phyloP scores from a whole-genome alignment of 2,329 filamentous ascomycete genomes.

The Fusarium nodosum region DNA sequence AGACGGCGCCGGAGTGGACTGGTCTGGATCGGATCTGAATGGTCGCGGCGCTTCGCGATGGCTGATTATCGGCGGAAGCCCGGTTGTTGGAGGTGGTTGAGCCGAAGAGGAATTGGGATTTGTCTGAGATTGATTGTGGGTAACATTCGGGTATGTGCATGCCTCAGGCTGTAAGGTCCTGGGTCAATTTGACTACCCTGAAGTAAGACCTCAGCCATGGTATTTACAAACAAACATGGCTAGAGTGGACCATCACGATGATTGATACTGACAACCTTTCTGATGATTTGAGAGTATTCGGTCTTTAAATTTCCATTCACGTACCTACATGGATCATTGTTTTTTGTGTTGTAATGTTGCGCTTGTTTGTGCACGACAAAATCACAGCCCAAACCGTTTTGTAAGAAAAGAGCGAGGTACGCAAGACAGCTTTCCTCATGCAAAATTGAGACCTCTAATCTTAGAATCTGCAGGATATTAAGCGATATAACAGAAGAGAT shows the following conservation, averaged over 20 bases:
- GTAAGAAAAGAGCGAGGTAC: too few species aligned
- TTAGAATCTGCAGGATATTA: too few species aligned
- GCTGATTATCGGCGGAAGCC: conserved; percentile 61
- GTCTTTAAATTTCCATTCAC: background rate
- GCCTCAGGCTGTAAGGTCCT: background rate
- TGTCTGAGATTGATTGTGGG: background rate
- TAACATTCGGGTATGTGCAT: background rate
- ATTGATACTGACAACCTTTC: background rate
- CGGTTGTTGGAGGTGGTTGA: conserved; percentile 56
- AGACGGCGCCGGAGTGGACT: conserved; percentile 34
- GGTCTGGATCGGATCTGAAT: conserved; percentile 17
- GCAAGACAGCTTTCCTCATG: too few species aligned
- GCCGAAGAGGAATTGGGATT: conserved; percentile 41
- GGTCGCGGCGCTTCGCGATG: conserved; percentile 51
- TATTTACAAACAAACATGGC: background rate
- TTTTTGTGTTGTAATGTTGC: background rate
- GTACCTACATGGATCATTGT: background rate
- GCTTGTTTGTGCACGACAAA: too few species aligned
- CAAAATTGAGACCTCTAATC: too few species aligned
- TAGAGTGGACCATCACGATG: background rate
- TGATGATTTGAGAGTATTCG: background rate
- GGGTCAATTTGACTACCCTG: background rate
- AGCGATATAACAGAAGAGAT: too few species aligned
- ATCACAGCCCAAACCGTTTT: too few species aligned
- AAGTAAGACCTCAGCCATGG: background rate